Conservation (phyloP, 371 early-diverging fungal genomes). For the Homolaphlyctis polyrhiza region DNA sequence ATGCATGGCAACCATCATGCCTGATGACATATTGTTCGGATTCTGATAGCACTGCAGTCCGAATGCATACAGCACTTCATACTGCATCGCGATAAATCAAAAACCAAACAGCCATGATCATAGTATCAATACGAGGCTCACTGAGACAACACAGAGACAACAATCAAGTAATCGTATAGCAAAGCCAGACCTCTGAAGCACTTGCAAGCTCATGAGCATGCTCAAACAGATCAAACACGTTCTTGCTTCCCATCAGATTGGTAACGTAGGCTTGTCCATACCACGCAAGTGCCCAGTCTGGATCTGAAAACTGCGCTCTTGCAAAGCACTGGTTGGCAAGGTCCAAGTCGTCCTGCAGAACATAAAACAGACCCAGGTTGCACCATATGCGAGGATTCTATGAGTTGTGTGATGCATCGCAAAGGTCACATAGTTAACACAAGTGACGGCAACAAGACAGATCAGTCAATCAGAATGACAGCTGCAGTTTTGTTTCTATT, state of each 20-base stretch:
- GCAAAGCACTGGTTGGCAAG: conserved; percentile 74
- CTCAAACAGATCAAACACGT: conserved; percentile 59
- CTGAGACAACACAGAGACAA: no score
- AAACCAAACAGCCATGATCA: not conserved
- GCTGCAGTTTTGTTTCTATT: not conserved
- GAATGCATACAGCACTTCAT: conserved; percentile 69
- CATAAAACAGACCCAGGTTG: conserved; percentile 80
- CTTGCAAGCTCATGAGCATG: conserved; percentile 70
- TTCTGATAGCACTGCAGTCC: conserved; percentile 41
- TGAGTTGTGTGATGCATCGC: not conserved
- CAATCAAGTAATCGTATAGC: no score
- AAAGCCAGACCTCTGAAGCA: conserved; percentile 45
- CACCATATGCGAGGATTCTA: conserved; percentile 70
- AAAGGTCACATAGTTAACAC: not conserved
- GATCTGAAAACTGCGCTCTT: conserved; percentile 71
- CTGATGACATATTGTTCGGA: not conserved
- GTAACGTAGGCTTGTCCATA: conserved; percentile 80
- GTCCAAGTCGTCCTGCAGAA: conserved; percentile 67
- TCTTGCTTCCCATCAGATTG: conserved; percentile 50
- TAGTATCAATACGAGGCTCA: no score
- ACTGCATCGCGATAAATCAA: no score
- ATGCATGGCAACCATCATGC: conserved; percentile 28
- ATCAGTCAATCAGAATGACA: not conserved
- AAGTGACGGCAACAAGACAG: not conserved
- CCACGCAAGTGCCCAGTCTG: conserved; percentile 78